Base-by-base conservation (phyloP, 768 basidiomycete genomes). In the Tulasnella calospora region DNA sequence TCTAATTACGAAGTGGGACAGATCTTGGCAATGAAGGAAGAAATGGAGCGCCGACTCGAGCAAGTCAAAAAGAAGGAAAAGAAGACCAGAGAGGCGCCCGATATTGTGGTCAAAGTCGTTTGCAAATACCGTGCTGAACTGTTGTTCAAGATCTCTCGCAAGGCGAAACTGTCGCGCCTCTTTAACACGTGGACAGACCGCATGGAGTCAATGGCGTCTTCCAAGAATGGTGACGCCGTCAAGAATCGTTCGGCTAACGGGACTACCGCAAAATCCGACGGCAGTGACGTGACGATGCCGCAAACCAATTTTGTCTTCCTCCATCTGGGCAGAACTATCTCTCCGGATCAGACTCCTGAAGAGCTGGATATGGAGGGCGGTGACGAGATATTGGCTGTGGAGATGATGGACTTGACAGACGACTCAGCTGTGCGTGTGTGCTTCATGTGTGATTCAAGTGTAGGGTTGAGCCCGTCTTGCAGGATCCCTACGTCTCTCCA, bases 141-240 rank as follows among this genome's bases (percentile, higher is more conserved):
- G 57, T 94, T 93, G 86, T 96, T 96, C 89, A 95, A 94, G 84
- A 94, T 96, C 81, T 93, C 93, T 12, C 92, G 94, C 83, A 95
- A 95, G 85, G 94, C 93, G 36, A 95, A 94, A 83, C 87, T 96
- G 44, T 90, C 91, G 77, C 88, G 92, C 77, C 87, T 95, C 77
- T 94, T 95, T 84, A 92, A 90, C 81, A 92, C 94, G 40, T 95
- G 94, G 94, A 94, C 93, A 36, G 92, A 93, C 73, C 88, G 94
- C 80, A 96, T 96, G 94, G 94, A 94, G 6, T 55, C n/a, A 23
- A 40, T 36, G 27, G 36, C 61, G 61, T 38, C 36, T 27, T 70
- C 76, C 5, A 76, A 76, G 51, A 71, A 78, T 61, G 15, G 15
- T n/a, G 40, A n/a, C 69, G 9, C 36, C 17, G 55, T 33, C 6